phyloP scores from a whole-genome alignment of 164 flowering plant species.

The Amborella trichopoda region DNA sequence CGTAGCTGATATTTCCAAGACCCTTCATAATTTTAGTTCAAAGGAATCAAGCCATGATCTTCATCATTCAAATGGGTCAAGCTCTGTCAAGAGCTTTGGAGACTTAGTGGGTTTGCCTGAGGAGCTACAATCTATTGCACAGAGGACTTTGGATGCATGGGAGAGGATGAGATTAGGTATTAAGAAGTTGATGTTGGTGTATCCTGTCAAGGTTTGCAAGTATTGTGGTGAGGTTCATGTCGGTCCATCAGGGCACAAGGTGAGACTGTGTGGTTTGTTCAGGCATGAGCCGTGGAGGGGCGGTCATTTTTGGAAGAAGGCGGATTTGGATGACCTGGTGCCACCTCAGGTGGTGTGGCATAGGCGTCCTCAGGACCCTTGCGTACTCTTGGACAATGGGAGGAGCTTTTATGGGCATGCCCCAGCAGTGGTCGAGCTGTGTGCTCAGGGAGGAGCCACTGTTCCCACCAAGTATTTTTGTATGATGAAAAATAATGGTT shows the following conservation, averaged over 20 bases:
- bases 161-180: slow-evolving; percentile 61
- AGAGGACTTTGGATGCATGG: slow-evolving; percentile 69
- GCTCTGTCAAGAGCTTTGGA: neutral
- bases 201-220: slow-evolving; percentile 72
- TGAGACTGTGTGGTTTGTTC: slow-evolving; percentile 78
- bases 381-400: slow-evolving; percentile 44
- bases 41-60: too few relatives aligned
- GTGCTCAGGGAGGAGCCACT: slow-evolving; percentile 56
- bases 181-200: slow-evolving; percentile 49
- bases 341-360: slow-evolving; percentile 74
- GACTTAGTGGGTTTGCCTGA: slow-evolving; percentile 7
- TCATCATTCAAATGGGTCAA: neutral
- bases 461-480: slow-evolving; percentile 41
- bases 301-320: slow-evolving; percentile 79
- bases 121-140: slow-evolving; percentile 29
- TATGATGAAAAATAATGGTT: slow-evolving; percentile 75
- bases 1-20: too few relatives aligned
- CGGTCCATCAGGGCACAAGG: slow-evolving; percentile 82
- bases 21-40: too few relatives aligned
- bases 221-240: slow-evolving; percentile 87
- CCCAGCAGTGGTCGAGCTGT: slow-evolving; percentile 79
- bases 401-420: slow-evolving; percentile 76
- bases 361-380: slow-evolving; percentile 74
- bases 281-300: slow-evolving; percentile 72
- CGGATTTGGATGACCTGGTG: slow-evolving; percentile 66